Evolutionary conservation across 2,329 filamentous ascomycete species (phyloP).

Genomic region (Stagonosporopsis rhizophila): DNA sequence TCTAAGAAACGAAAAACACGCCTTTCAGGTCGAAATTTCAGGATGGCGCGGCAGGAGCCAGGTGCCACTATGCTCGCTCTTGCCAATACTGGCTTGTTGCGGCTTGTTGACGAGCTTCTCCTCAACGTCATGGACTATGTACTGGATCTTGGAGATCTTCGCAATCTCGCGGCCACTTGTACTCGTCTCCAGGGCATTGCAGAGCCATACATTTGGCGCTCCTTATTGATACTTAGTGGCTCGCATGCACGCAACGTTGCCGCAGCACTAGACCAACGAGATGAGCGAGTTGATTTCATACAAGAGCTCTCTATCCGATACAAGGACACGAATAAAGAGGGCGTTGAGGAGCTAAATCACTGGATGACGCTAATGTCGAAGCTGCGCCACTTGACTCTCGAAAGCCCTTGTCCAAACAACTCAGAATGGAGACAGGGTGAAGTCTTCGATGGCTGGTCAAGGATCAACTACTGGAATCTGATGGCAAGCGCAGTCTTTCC

Average conservation of each 20-base stretch:
- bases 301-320: conserved; percentile 44
- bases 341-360: conserved; percentile 41
- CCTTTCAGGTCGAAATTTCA: conserved; percentile 35
- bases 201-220: conserved; percentile 46
- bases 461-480: conserved; percentile 43
- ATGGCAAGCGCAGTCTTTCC: conserved; percentile 36
- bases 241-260: conserved; percentile 34
- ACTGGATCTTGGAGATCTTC: conserved; percentile 29
- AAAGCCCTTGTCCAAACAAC: conserved; percentile 48
- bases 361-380: conserved; percentile 37
- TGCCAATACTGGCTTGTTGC: conserved; percentile 30
- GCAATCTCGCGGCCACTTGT: conserved; percentile 42
- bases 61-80: conserved; percentile 23
- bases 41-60: conserved; percentile 27
- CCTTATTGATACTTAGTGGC: conserved; percentile 37
- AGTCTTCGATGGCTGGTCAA: conserved; percentile 38
- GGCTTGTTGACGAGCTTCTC: conserved; percentile 45
- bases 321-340: conserved; percentile 27
- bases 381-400: conserved; percentile 41
- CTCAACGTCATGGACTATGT: conserved; percentile 45
- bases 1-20: conserved; percentile 41
- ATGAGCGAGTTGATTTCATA: conserved; percentile 33
- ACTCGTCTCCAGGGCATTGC: conserved; percentile 38
- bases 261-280: conserved; percentile 31
- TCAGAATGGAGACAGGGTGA: conserved; percentile 33